Evolutionary conservation across 176 grass and related monocot genomes (phyloP), one percentile per base, ranked within the genome.

Genomic region (Cymbopogon citratus): DNA sequence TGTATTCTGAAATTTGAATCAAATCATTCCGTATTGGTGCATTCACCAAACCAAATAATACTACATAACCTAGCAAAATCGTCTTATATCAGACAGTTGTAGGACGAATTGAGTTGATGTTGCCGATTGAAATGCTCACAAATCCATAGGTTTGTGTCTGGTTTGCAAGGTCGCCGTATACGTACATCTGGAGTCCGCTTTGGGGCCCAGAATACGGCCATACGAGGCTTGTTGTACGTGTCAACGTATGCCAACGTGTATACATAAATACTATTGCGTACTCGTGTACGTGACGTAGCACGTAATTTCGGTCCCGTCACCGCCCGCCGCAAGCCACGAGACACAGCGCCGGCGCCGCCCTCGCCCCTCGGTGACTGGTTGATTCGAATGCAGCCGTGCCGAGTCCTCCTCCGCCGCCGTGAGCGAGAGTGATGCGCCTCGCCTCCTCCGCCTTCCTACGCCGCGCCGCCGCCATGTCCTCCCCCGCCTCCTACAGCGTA

Each of bases 401-500:
- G 38, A 78, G 44, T 9, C 38, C 38, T 7, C 73, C 62, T 39
- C 34, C 63, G 72, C 44, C 63, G 51, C 46, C 49, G 82, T 25
- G 56, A 60, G 64, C 38, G 12, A 56, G 75, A 38, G 87, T 49
- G 77, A 85, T 85, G 83, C 87, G 73, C 44, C 31, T 89, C 44
- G 64, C 67, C 34, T 63, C 72, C 63, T 65, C 63, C 16, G 41
- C 25, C 44, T 77, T 35, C 29, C 66, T 81, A 23, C 87, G 78
- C 36, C 83, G 87, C 73, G 56, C 78, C 83, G 41, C 78, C 78
- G 74, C 83, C 72, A 89, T 89, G 87, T 73, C 87, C 26, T 70
- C 77, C 34, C 49, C 72, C 3, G 71, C 77, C 18, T 80, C 68
- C 83, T 89, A 85, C 66, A 21, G 76, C 57, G 83, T 89, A 65